Evolutionary conservation across 495 filamentous ascomycete species (phyloP).

Genomic region (Lasiosphaeria hispida): DNA sequence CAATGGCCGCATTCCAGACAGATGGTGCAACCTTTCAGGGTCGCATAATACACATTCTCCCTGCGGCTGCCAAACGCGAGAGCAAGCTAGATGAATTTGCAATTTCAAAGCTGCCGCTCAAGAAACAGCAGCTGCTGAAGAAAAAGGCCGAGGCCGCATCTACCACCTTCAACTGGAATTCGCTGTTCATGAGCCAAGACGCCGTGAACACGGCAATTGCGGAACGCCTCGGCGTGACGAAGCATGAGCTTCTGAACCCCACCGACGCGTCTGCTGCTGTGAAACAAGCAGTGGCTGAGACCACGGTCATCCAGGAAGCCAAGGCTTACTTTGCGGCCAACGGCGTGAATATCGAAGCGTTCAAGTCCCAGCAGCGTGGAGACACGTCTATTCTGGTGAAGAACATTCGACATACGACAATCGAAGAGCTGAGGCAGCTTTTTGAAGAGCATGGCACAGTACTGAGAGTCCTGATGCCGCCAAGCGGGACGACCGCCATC

Average conservation of each 20-base stretch:
- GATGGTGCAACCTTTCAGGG: constrained; percentile 89
- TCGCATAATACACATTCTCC: constrained; percentile 83
- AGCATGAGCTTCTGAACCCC: constrained; percentile 87
- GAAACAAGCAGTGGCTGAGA: constrained; percentile 95
- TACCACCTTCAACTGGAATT: constrained; percentile 91
- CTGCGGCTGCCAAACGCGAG: constrained; percentile 74
- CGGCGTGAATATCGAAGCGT: constrained; percentile 87
- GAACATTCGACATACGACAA: constrained; percentile 82
- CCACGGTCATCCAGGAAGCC: constrained; percentile 92
- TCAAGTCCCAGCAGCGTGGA: constrained; percentile 77
- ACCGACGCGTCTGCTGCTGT: constrained; percentile 91
- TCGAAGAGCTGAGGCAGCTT: constrained; percentile 61
- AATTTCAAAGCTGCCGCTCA: constrained; percentile 83
- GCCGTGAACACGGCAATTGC: constrained; percentile 90
- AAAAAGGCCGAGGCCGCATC: constrained; percentile 74
- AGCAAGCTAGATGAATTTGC: constrained; percentile 81
- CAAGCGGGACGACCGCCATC: constrained; percentile 88
- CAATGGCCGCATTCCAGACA: constrained; percentile 71
- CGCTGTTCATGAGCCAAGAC: constrained; percentile 96
- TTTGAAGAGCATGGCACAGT: constrained; percentile 74
- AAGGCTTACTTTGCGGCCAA: constrained; percentile 84
- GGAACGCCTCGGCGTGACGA: constrained; percentile 79
- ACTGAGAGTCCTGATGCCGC: constrained; percentile 80
- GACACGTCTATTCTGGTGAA: constrained; percentile 90
- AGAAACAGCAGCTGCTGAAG: constrained; percentile 88